Conservation (phyloP, 495 filamentous ascomycete species). For the Daldinia concentrica region DNA sequence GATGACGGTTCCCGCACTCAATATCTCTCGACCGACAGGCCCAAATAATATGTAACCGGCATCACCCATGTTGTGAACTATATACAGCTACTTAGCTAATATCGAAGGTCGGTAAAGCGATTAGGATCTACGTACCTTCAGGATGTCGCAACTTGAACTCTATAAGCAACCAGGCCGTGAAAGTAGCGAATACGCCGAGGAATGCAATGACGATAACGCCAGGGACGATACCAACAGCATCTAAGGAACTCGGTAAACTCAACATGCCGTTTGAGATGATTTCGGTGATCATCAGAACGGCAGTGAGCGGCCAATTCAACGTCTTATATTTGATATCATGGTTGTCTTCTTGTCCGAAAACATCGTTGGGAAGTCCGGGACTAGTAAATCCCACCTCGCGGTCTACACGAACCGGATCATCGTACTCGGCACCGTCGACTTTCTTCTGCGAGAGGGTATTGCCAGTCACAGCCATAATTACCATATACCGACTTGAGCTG, state of each 20-base stretch:
- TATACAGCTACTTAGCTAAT: conserved; percentile 42
- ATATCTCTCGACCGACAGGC: conserved; percentile 64
- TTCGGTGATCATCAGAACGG: conserved; percentile 70
- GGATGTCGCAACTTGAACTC: conserved; percentile 69
- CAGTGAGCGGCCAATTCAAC: conserved; percentile 62
- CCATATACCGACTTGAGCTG: not conserved
- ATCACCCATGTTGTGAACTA: conserved; percentile 71
- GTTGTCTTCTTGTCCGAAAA: conserved; percentile 41
- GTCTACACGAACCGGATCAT: conserved; percentile 4
- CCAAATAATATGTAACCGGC: conserved; percentile 68
- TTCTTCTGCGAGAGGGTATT: conserved; percentile 24
- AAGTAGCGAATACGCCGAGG: conserved; percentile 67
- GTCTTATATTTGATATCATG: conserved; percentile 68
- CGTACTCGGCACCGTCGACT: not conserved
- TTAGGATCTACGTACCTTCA: conserved; percentile 25
- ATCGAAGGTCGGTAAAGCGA: not conserved
- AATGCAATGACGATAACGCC: conserved; percentile 56
- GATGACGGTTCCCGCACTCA: conserved; percentile 64
- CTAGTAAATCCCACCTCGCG: conserved; percentile 13
- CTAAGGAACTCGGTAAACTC: conserved; percentile 63
- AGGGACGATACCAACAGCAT: conserved; percentile 65
- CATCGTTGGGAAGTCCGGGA: conserved; percentile 28
- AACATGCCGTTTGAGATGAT: conserved; percentile 70
- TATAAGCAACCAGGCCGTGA: conserved; percentile 72
- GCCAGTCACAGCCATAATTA: conserved; percentile 1